Evolutionary conservation across 352 stramenopile species (phyloP).

Genomic region (Globisporangium middletonii): DNA sequence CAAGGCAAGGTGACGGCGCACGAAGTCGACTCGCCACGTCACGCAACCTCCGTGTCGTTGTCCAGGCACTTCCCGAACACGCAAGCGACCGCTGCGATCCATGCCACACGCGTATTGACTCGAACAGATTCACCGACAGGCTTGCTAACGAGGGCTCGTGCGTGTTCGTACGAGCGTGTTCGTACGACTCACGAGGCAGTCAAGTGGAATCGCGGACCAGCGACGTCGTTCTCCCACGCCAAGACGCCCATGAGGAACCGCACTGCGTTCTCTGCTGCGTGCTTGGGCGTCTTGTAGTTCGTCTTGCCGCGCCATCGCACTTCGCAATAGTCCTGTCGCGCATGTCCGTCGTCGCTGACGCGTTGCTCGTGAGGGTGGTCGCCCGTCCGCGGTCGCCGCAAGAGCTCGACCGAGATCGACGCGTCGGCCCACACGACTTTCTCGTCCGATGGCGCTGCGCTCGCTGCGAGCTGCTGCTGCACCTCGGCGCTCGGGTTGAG

Average conservation of each 20-base stretch:
- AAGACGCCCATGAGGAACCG: constrained; percentile 15
- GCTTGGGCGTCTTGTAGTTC: constrained; percentile 19
- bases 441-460: background rate
- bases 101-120: too few species aligned
- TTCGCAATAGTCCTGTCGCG: constrained; percentile 14
- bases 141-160: too few species aligned
- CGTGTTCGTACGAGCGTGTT: too few species aligned
- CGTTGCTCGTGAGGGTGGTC: background rate
- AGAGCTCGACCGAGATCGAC: constrained; percentile 23
- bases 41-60: too few species aligned
- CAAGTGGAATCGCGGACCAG: constrained; percentile 14
- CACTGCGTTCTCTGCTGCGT: constrained; percentile 16
- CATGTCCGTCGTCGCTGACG: too few species aligned
- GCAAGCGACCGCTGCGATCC: too few species aligned
- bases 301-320: constrained; percentile 16
- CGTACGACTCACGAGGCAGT: constrained; percentile 4
- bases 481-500: constrained; percentile 23
- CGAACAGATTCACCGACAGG: too few species aligned
- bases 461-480: background rate
- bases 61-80: too few species aligned
- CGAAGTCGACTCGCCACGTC: too few species aligned
- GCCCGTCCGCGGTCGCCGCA: constrained; percentile 3
- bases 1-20: too few species aligned
- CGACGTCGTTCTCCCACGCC: constrained; percentile 16
- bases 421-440: constrained; percentile 31